These are phyloP conservation scores for Pythium dissimile DNA, from an alignment of 352 stramenopile species.

Conservation along the genomic window DNA sequence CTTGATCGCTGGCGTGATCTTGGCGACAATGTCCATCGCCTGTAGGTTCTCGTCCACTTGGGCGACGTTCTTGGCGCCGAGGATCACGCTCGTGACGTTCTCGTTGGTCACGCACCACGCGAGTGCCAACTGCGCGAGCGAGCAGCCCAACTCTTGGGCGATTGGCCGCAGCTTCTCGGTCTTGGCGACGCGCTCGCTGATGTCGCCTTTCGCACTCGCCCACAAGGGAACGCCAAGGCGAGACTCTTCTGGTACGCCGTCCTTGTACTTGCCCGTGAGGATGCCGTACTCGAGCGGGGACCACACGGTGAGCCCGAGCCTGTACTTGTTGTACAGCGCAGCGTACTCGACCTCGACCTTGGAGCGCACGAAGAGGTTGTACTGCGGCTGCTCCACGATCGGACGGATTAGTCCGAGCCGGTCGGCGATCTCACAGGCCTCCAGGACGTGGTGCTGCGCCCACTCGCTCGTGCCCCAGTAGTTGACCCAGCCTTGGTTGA, in stretches of 20 bases:
- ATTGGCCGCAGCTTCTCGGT: slow-evolving; percentile 25
- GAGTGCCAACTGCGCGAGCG: too few species aligned
- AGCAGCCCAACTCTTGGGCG: slow-evolving; percentile 29
- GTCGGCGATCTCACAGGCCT: slow-evolving; percentile 36
- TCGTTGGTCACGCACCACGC: slow-evolving; percentile 36
- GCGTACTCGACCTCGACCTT: slow-evolving; percentile 38
- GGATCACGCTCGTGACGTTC: slow-evolving; percentile 35
- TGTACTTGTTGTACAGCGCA: slow-evolving; percentile 36
- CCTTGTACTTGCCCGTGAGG: slow-evolving; percentile 58
- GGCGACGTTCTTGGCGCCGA: slow-evolving; percentile 29
- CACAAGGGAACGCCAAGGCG: slow-evolving; percentile 14
- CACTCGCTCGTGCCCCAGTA: slow-evolving; percentile 49
- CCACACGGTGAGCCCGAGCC: slow-evolving; percentile 39
- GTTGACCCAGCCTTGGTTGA: slow-evolving; percentile 33
- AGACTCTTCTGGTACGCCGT: slow-evolving; percentile 20
- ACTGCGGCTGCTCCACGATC: slow-evolving; percentile 42
- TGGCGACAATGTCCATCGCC: slow-evolving; percentile 27
- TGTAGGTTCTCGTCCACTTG: slow-evolving; percentile 49
- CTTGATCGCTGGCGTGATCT: slow-evolving; percentile 41
- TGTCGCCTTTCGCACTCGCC: slow-evolving; percentile 9
- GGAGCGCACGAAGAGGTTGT: slow-evolving; percentile 46
- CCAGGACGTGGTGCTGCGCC: slow-evolving; percentile 35
- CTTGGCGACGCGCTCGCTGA: not conserved
- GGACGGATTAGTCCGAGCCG: slow-evolving; percentile 25
- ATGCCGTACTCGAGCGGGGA: slow-evolving; percentile 33